Evolutionary conservation across 1,284 basidiomycete species (phyloP).

Genomic region (Athelia sp.): DNA sequence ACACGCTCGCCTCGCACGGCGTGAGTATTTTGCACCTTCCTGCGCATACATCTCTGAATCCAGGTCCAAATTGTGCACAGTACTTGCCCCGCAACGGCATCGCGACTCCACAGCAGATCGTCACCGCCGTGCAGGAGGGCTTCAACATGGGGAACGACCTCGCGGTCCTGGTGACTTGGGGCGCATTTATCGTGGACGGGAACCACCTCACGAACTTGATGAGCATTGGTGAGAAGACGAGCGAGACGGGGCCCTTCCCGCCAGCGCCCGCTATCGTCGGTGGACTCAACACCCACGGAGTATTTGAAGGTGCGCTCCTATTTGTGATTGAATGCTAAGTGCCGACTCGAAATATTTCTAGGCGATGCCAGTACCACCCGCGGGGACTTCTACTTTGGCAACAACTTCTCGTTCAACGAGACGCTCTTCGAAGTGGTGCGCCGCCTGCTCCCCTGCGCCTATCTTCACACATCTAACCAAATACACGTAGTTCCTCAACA

Average conservation of each 20-base stretch:
- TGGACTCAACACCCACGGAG: neutral
- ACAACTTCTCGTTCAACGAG: slow-evolving; percentile 21
- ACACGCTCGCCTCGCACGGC: no score
- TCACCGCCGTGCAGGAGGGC: neutral
- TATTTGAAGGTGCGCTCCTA: neutral
- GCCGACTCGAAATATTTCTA: neutral
- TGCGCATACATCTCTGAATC: no score
- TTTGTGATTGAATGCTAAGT: no score
- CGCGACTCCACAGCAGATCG: neutral
- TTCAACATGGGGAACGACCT: neutral
- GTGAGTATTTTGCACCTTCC: no score
- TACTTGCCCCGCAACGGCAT: neutral
- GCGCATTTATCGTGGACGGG: neutral
- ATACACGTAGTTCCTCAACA: neutral
- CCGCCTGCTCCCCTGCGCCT: neutral
- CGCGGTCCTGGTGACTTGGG: neutral
- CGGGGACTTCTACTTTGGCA: slow-evolving; percentile 16
- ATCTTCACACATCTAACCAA: neutral
- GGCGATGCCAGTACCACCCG: slow-evolving; percentile 12
- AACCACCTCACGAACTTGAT: slow-evolving; percentile 1
- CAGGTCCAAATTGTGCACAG: neutral
- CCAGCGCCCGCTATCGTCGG: neutral
- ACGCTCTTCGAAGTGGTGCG: slow-evolving; percentile 19
- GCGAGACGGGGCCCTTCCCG: neutral
- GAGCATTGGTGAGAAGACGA: neutral